Evolutionary conservation across 2,329 filamentous ascomycete genomes (phyloP).

Genomic region (Penicillium sp.): DNA sequence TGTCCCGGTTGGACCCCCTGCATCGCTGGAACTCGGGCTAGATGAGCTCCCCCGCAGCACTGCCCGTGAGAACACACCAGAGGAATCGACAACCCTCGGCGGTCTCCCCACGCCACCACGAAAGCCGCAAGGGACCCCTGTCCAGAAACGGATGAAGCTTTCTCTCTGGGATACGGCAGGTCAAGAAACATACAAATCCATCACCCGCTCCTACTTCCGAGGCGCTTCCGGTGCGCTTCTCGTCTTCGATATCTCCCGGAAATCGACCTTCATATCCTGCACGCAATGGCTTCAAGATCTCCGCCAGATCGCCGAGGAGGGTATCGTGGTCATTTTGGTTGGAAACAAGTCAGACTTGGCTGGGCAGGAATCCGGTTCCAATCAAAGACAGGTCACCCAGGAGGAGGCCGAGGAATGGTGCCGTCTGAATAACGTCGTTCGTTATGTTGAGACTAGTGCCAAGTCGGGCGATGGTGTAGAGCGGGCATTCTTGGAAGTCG

Average conservation of each 20-base stretch:
- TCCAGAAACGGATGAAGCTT: conserved; percentile 83
- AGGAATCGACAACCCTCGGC: conserved; percentile 17
- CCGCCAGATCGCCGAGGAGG: conserved; percentile 90
- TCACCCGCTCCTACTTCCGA: conserved; percentile 91
- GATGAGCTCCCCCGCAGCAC: conserved; percentile 34
- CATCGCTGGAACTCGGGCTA: conserved; percentile 60
- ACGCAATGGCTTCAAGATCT: conserved; percentile 94
- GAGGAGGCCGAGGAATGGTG: conserved; percentile 93
- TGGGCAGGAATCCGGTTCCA: conserved; percentile 42
- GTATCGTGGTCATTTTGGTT: conserved; percentile 91
- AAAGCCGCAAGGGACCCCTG: conserved; percentile 38
- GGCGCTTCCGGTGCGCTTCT: conserved; percentile 77
- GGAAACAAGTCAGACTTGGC: conserved; percentile 93
- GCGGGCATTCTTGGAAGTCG: conserved; percentile 86
- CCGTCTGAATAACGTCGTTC: conserved; percentile 76
- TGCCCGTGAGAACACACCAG: conserved; percentile 15
- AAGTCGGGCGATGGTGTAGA: conserved; percentile 96
- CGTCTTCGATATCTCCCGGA: conserved; percentile 91
- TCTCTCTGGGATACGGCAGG: conserved; percentile 95
- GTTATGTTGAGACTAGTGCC: conserved; percentile 94
- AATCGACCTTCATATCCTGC: conserved; percentile 81
- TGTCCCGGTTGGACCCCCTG: conserved; percentile 84
- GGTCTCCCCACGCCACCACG: conserved; percentile 40
- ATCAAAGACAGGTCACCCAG: conserved; percentile 73
- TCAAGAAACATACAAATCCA: conserved; percentile 96